Conservation (phyloP, 2,329 filamentous ascomycete genomes). For the Alternaria atra region DNA sequence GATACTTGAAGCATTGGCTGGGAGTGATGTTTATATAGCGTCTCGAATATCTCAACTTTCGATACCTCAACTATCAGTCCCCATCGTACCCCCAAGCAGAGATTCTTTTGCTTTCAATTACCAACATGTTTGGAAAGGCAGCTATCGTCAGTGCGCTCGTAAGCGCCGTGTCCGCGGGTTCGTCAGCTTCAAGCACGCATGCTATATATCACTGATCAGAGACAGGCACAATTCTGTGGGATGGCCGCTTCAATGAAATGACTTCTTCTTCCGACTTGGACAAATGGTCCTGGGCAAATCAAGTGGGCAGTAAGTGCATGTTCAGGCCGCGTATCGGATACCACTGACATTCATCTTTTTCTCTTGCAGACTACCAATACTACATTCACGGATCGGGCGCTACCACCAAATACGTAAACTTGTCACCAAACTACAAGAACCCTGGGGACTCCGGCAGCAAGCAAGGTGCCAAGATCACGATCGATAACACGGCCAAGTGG, state of each 20-base stretch:
- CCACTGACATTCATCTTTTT: not conserved
- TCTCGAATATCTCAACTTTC: not conserved
- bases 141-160: slow-evolving; percentile 41
- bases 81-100: not conserved
- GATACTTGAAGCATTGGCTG: not conserved
- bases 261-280: slow-evolving; percentile 63
- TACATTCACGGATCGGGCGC: slow-evolving; percentile 73
- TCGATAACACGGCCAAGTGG: slow-evolving; percentile 72
- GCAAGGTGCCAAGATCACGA: slow-evolving; percentile 74
- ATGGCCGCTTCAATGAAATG: slow-evolving; percentile 71
- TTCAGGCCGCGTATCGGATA: too few species aligned
- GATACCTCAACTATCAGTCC: not conserved
- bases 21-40: slow-evolving; percentile 31
- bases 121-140: slow-evolving; percentile 45
- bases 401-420: slow-evolving; percentile 68
- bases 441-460: slow-evolving; percentile 68
- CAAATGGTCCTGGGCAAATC: slow-evolving; percentile 73
- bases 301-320: slow-evolving; percentile 70
- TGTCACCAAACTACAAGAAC: slow-evolving; percentile 70
- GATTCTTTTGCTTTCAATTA: not conserved
- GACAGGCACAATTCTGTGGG: slow-evolving; percentile 66
- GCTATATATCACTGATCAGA: not conserved
- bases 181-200: not conserved
- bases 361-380: slow-evolving; percentile 54
- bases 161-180: slow-evolving; percentile 46